Evolutionary conservation across 345 rosid species (phyloP).

Genomic region (Heritiera fomes): DNA sequence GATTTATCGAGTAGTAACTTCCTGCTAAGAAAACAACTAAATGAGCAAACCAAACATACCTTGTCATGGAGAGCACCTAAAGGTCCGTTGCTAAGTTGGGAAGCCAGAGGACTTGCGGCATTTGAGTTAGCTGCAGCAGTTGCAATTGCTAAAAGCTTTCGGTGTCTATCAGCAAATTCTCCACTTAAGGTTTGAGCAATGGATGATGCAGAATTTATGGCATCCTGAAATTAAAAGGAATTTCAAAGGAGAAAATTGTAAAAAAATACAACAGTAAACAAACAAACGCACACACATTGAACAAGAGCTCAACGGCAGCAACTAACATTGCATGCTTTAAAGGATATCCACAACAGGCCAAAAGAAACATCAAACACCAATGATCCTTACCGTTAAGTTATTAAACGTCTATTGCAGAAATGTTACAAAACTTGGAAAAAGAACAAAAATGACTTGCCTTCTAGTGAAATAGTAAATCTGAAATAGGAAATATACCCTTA

Average conservation of each 20-base stretch:
- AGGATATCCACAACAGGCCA: not conserved
- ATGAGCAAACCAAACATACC: constrained; percentile 38
- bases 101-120: constrained; percentile 49
- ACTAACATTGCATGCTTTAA: not conserved
- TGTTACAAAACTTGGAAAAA: not conserved
- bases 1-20: not conserved
- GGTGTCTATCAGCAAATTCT: constrained; percentile 77
- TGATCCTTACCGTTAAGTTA: not conserved
- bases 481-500: constrained; percentile 52
- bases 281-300: not conserved
- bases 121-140: constrained; percentile 64
- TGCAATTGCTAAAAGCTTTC: constrained; percentile 69
- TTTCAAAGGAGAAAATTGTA: not conserved
- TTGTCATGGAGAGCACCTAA: constrained; percentile 59
- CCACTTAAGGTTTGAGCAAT: constrained; percentile 65
- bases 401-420: not conserved
- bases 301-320: not conserved
- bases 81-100: constrained; percentile 69
- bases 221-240: constrained; percentile 54
- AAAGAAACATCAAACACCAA: not conserved
- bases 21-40: not conserved
- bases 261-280: not conserved
- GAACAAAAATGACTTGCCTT: not conserved
- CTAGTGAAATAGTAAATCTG: not conserved
- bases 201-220: constrained; percentile 69